Base-by-base conservation (phyloP, 805 yeast species). In the Sugiyamaella mastotermitis region DNA sequence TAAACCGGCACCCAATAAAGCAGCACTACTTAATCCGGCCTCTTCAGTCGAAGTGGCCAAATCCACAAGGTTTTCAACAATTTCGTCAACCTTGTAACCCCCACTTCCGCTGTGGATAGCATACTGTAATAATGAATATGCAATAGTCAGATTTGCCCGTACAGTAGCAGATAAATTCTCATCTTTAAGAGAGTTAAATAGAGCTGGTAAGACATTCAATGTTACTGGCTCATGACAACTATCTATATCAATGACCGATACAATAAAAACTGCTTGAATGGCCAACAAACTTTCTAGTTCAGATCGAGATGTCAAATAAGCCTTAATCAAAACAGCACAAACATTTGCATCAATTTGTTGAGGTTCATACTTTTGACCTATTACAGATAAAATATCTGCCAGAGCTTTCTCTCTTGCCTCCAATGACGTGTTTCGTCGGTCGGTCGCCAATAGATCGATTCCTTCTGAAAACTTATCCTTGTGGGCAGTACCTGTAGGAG, bases 341-440 rank as follows among this genome's bases (percentile, higher is more conserved):
- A 52, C 31, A 7, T 39, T 35, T 19, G 36, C 37, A 16, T 46
- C 43, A 29, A 59, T 34, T 31, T 45, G 33, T 15, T 40, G 50
- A 4, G 64, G 64, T 36, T 53, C 63, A 37, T 55, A 58, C 38
- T 52, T 54, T 37, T 42, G 46, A 22, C 55, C 49, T n/a, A 57
- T 22, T n/a, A 47, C 48, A 1, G 49, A 35, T 19, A 58, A 41
- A 5, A 57, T 46, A 11, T 44, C 42, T 15, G 43, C 46, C 39
- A 59, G 42, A 5, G 65, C 61, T 38, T 54, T 46, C 40, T 60
- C 63, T 3, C 64, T 41, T 2, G 55, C 58, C 30, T 50, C 54
- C 9, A 51, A 46, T 5, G 60, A 49, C 7, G 58, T 51, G 30
- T 48, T 52, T 27, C 58, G 46, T 11, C 62, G 36, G 35, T 58